Evolutionary conservation across 2,329 filamentous ascomycete species (phyloP), one percentile per base, ranked within the genome.

Genomic region (Paradendryphiella salina): DNA sequence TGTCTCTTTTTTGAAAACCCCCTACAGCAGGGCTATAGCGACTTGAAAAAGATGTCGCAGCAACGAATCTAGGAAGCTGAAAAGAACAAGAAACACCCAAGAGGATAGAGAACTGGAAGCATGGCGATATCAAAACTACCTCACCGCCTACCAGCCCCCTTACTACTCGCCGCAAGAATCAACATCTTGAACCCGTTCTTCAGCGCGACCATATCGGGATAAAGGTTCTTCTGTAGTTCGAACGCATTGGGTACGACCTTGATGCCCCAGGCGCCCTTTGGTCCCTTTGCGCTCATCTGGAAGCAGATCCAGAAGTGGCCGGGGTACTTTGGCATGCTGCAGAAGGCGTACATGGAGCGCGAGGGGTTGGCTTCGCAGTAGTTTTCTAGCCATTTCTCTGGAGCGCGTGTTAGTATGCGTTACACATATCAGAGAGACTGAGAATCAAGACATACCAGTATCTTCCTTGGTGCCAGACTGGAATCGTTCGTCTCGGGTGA

Each of bases 271-370:
- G 85, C 85, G 57, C 88, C 85, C 45, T 93, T 84, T 36, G 80
- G 81, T 2, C 90, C 88, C 40, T 82, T 80, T 63, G 86, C 82
- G 54, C 89, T 93, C 18, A 91, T 90, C 78, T 97, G 97, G 84
- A 96, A 99, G 78, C 91, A 96, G 33, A 99, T 83, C 77, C 85
- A 88, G 76, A 99, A 99, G 78, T 96, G 96, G 28, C 94, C 94
- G 0, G 94, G 89, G 70, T 93, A 88, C 74, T 92, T 92, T 28
- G 87, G 82, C 71, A 97, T 91, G 70, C 96, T 86, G 80, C 93
- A 97, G 80, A 99, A 97, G 37, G 90, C 89, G 73, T 99, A 99
- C 61, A 90, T 89, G 55, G 89, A 95, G 56, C 92, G 89, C 70
- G 87, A 92, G 9, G 94, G 93, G 73, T 99, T 97, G 72, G 94